Percentiles rank a stretch among this genome's conserved stretches.
Conservation (phyloP, 441 rosid genomes). For the Euphorbia celastroides region DNA sequence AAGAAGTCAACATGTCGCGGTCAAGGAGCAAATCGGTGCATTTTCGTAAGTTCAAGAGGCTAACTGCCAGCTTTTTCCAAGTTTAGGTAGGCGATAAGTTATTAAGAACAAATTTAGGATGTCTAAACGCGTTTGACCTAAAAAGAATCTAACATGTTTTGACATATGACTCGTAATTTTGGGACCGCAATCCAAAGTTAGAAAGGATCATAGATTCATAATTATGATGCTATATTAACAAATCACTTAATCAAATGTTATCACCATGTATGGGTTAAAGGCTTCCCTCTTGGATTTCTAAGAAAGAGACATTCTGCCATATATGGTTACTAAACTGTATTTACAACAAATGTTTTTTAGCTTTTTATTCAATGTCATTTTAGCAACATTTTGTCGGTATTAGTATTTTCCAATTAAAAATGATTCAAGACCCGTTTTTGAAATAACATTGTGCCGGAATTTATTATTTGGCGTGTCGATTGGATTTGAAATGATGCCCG, state of each 20-base stretch:
- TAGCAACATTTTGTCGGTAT: not conserved
- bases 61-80: too few species aligned
- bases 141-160: not conserved
- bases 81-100: too few species aligned
- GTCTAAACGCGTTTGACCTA: too few species aligned
- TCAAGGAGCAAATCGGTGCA: too few species aligned
- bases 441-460: too few species aligned
- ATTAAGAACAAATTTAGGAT: too few species aligned
- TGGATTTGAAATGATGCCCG: too few species aligned
- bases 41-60: too few species aligned
- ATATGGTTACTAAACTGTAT: not conserved
- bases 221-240: not conserved
- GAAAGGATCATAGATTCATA: not conserved
- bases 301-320: slow-evolving; percentile 16
- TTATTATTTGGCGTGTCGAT: too few species aligned
- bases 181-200: not conserved
- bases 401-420: not conserved
- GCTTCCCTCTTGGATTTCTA: slow-evolving; percentile 20
- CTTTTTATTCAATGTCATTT: not conserved
- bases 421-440: too few species aligned
- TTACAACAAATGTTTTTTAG: not conserved
- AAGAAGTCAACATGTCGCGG: too few species aligned
- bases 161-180: not conserved
- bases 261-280: not conserved
- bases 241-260: not conserved